Conservation (phyloP, 768 basidiomycete genomes). For the Amylocystis lapponica region DNA sequence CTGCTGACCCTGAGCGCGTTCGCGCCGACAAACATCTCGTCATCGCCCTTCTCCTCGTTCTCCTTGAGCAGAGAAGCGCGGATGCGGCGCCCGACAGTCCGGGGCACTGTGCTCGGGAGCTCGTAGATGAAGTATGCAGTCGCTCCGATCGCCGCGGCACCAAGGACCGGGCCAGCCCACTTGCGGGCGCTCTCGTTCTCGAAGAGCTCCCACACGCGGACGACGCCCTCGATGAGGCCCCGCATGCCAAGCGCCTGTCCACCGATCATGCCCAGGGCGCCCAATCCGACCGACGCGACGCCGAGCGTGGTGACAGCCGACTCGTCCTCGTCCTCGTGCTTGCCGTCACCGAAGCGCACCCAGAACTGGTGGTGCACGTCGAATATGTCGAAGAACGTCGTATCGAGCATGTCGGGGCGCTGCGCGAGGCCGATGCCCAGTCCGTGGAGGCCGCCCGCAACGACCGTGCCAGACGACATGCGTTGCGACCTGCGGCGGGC, state of each 20-base stretch:
- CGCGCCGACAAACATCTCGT: slow-evolving; percentile 50
- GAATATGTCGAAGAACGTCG: slow-evolving; percentile 78
- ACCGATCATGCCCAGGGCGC: slow-evolving; percentile 86
- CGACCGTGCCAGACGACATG: slow-evolving; percentile 41
- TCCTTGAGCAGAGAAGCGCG: slow-evolving; percentile 53
- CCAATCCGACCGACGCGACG: slow-evolving; percentile 70
- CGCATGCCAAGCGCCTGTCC: slow-evolving; percentile 75
- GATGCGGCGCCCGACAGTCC: slow-evolving; percentile 83
- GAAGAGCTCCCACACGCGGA: slow-evolving; percentile 72
- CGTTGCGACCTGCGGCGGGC: slow-evolving; percentile 34
- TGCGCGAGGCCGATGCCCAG: slow-evolving; percentile 80
- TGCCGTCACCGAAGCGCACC: slow-evolving; percentile 57
- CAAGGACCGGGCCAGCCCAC: slow-evolving; percentile 86
- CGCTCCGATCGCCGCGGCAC: slow-evolving; percentile 66
- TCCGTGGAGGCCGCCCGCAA: slow-evolving; percentile 73
- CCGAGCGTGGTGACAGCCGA: slow-evolving; percentile 59
- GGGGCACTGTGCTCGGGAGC: slow-evolving; percentile 83
- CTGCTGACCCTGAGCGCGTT: slow-evolving; percentile 67
- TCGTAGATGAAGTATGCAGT: slow-evolving; percentile 81
- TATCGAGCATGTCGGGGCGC: slow-evolving; percentile 72
- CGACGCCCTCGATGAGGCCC: slow-evolving; percentile 69
- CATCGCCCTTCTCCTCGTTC: slow-evolving; percentile 42
- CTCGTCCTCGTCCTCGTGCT: slow-evolving; percentile 35
- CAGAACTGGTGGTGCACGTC: slow-evolving; percentile 80
- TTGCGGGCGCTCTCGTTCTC: slow-evolving; percentile 74